These are phyloP conservation scores for Lasiodiplodia citricola DNA, from an alignment of 2,329 filamentous ascomycete species.

Conservation along the genomic window DNA sequence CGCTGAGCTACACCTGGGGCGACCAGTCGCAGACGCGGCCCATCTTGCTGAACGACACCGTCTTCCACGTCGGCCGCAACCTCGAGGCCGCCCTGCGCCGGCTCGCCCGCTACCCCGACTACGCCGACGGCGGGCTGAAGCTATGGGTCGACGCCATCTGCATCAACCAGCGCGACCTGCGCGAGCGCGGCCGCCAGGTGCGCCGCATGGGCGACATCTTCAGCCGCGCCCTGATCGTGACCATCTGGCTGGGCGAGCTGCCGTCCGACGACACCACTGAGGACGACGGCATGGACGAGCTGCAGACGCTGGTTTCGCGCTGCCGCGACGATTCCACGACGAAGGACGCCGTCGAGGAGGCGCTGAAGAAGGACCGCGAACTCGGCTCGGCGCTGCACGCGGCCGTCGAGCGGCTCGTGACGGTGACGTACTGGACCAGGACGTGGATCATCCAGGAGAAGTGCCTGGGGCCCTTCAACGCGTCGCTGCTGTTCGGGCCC, in stretches of 20 bases:
- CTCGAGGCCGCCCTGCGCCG: constrained; percentile 7
- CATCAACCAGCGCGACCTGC: constrained; percentile 17
- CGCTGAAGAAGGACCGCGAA: neutral
- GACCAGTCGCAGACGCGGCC: neutral
- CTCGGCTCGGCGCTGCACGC: neutral
- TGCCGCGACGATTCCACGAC: neutral
- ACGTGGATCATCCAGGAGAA: constrained; percentile 20
- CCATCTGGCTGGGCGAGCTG: constrained; percentile 17
- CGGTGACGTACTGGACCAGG: constrained; percentile 1
- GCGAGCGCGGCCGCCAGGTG: constrained; percentile 9
- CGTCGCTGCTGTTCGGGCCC: neutral
- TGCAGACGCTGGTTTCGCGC: neutral
- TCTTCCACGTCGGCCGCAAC: constrained; percentile 9
- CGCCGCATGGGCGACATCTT: constrained; percentile 21
- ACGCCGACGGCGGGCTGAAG: neutral
- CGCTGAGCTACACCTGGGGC: constrained; percentile 22
- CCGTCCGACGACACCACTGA: neutral
- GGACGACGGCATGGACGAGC: neutral
- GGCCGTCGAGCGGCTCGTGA: neutral
- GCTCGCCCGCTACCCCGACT: neutral
- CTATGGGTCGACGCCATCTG: constrained; percentile 6
- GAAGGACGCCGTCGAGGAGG: neutral
- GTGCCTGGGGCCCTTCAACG: neutral
- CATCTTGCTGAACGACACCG: neutral
- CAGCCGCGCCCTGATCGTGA: neutral